These are phyloP conservation scores for Lachnellula willkommii DNA, from an alignment of 2,329 filamentous ascomycete genomes.

Conservation along the genomic window DNA sequence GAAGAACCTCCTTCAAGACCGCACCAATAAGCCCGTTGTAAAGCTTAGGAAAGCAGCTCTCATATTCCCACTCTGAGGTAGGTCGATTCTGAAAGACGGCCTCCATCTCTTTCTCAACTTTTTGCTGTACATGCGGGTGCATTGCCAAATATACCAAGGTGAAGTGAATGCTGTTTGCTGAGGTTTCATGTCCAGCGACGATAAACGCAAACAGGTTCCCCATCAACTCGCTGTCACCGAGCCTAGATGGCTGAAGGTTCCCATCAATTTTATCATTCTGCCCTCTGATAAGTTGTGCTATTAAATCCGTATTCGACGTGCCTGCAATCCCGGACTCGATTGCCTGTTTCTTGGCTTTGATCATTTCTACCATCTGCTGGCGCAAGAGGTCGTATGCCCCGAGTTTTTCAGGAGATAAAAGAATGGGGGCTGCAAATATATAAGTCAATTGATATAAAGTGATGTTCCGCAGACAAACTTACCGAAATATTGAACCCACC, in stretches of 20 bases:
- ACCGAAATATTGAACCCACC: slow-evolving; percentile 3
- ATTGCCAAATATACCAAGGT: slow-evolving; percentile 63
- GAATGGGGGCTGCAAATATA: background rate
- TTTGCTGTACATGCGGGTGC: slow-evolving; percentile 56
- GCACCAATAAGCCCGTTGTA: slow-evolving; percentile 66
- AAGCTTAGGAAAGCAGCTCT: slow-evolving; percentile 56
- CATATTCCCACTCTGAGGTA: slow-evolving; percentile 62
- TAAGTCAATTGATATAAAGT: background rate
- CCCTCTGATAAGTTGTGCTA: slow-evolving; percentile 5
- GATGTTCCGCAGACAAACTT: background rate
- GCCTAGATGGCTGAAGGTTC: slow-evolving; percentile 1
- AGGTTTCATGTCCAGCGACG: slow-evolving; percentile 74
- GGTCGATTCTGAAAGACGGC: slow-evolving; percentile 54
- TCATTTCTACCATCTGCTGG: slow-evolving; percentile 15
- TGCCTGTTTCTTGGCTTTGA: slow-evolving; percentile 4
- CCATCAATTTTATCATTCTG: background rate
- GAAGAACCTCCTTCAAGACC: slow-evolving; percentile 69
- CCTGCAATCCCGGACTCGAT: background rate
- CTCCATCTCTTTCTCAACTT: slow-evolving; percentile 64
- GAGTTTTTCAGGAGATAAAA: background rate
- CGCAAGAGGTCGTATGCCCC: slow-evolving; percentile 14
- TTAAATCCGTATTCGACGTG: background rate
- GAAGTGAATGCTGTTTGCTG: slow-evolving; percentile 69
- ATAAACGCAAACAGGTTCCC: slow-evolving; percentile 65
- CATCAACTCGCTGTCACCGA: slow-evolving; percentile 58